Base-by-base conservation (phyloP, 2,329 filamentous ascomycete genomes). In the Cercospora zeae-maydis region DNA sequence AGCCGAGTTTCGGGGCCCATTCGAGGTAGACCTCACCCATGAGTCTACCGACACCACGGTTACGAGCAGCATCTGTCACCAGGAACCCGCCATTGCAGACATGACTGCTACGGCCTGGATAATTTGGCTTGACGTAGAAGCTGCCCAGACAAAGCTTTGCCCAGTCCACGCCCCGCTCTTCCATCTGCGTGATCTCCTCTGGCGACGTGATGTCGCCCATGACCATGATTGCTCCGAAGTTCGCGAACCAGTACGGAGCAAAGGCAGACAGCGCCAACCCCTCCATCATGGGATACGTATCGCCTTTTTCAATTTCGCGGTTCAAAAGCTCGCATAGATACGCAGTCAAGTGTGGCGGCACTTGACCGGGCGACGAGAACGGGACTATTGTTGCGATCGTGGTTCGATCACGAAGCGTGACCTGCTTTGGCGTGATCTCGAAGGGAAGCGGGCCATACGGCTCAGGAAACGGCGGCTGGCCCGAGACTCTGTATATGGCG, bases 121-220 rank as follows among this genome's bases (percentile, higher is more conserved):
- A 96, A 77, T 96, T 96, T 53, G 92, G 92, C 79, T 95, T 93
- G 82, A 96, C 90, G 78, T 95, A 96, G 78, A 96, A 96, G 78
- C 91, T 96, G 62, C 92, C 92, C 47, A 96, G 80, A 71, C 92
- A 96, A 71, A 89, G 83, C 72, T 87, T 88, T 67, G 86, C 84
- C 92, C 92, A 96, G 76, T 93, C 90, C 67, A 73, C 74, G 54
- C 78, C 78, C 4, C 73, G 69, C 24, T 74, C 72, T 58, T 79
- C 79, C 79, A 81, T 80, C 14, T 77, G 73, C 45, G 76, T 73
- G 33, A 82, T 71, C 59, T 80, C 86, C 59, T 86, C 83, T 27
- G 84, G 79, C 61, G 82, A 83, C 57, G 86, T 84, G 62, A 93
- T 86, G 71, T 88, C 86, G 61, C 92, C 92, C 45, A 95, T 81